Evolutionary conservation across 495 filamentous ascomycete species (phyloP), one percentile per base, ranked within the genome.

Genomic region (Halenospora varia): DNA sequence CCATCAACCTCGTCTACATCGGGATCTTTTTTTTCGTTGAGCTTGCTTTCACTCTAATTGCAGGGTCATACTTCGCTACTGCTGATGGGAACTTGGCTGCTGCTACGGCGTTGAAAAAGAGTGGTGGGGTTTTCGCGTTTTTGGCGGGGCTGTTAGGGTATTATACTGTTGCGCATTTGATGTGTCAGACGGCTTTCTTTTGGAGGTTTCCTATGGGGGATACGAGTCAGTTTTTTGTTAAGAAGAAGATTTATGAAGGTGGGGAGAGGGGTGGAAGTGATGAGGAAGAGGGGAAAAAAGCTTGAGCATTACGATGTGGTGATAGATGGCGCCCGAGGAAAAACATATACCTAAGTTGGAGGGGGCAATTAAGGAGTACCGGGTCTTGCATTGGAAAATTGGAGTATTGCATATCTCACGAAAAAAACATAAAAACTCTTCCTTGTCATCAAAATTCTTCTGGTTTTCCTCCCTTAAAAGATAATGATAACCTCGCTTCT

Each of bases 1-100:
- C 77, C 2, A 75, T 68, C 29, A 78, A 80, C 45, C 26, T 79
- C 2, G 75, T 77, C 1, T 79, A 79, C 51, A 74, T 77, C 26
- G 60, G 66, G 10, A 73, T 77, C 3, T 80, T 80, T 60, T 67
- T 77, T 25, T 70, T 76, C 4, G 74, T 78, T 1, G 66, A 78
- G 41, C 57, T 80, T 39, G 73, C 70, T 1, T 80, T 80, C 57
- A 57, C 72, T 15, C 62, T 69, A 3, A 73, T 78, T 10, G 74
- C 77, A 2, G 73, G 70, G 13, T 74, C 71, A 18, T 79, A 78
- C 56, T 77, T 77, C 51, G 70, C 74, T 4, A 49, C 55, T 3
- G 75, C 75, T 1, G 77, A 80, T 56, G 74, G 74, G 10, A 62
- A 77, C 18, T 45, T 54, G 4, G 56, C 56, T 1, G 56, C 71